Evolutionary conservation across 148 eudicot species (phyloP).

Genomic region (Vaccinium darrowii): DNA sequence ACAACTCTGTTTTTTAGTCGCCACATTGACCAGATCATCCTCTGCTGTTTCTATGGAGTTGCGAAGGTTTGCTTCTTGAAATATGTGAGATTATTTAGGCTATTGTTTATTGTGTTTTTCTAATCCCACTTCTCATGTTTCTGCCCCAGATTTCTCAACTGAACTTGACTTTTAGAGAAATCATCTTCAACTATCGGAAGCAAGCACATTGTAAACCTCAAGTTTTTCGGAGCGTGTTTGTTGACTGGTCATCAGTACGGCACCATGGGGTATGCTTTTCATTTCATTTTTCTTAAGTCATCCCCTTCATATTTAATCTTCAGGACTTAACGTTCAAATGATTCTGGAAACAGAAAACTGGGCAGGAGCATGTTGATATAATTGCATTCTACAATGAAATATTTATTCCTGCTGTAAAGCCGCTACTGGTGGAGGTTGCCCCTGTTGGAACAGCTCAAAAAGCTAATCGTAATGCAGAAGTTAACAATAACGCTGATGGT

Average conservation of each 20-base stretch:
- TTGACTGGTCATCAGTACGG: conserved; percentile 75
- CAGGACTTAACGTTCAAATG: conserved; percentile 19
- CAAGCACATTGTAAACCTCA: conserved; percentile 91
- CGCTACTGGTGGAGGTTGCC: conserved; percentile 79
- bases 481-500: conserved; percentile 52
- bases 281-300: neutral
- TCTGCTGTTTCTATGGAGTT: conserved; percentile 92
- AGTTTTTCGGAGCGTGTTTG: conserved; percentile 85
- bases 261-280: conserved; percentile 56
- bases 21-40: conserved; percentile 92
- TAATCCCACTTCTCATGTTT: conserved; percentile 15
- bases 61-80: conserved; percentile 68
- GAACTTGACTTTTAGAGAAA: conserved; percentile 77
- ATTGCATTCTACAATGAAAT: conserved; percentile 91
- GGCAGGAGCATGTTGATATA: conserved; percentile 87
- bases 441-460: conserved; percentile 44
- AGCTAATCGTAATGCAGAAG: conserved; percentile 42
- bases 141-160: conserved; percentile 71
- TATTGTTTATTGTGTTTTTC: neutral
- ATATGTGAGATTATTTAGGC: neutral
- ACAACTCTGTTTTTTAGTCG: conserved; percentile 79
- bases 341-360: conserved; percentile 56
- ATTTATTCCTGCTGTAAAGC: conserved; percentile 84
- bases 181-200: conserved; percentile 78
- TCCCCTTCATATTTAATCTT: neutral